phyloP scores from a whole-genome alignment of 2,329 filamentous ascomycete genomes.

The Bertia moriformis region DNA sequence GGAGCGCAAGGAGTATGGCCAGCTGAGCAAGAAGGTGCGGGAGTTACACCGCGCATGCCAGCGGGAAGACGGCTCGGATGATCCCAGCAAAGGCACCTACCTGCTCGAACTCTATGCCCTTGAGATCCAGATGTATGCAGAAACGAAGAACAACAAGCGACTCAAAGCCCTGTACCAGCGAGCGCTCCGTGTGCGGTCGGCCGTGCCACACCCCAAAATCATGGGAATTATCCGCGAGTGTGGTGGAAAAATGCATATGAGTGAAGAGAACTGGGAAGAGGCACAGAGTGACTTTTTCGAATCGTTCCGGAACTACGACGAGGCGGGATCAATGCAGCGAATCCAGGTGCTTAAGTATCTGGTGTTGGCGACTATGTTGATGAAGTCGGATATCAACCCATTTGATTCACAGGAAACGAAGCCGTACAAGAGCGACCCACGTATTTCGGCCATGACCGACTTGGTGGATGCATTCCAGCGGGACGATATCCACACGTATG shows the following conservation, averaged over 20 bases:
- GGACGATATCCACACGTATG: constrained; percentile 85
- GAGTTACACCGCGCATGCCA: constrained; percentile 86
- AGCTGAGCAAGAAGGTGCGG: constrained; percentile 67
- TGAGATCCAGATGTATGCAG: constrained; percentile 97
- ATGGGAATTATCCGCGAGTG: constrained; percentile 99
- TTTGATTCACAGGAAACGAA: constrained; percentile 98
- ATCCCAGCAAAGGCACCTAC: constrained; percentile 92
- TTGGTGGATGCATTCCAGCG: constrained; percentile 92
- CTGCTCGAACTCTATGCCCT: constrained; percentile 88
- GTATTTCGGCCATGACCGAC: constrained; percentile 93
- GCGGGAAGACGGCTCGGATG: constrained; percentile 70
- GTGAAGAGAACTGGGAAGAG: constrained; percentile 96
- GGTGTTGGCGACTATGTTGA: constrained; percentile 91
- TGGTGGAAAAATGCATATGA: constrained; percentile 99
- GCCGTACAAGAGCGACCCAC: constrained; percentile 88
- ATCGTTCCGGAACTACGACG: constrained; percentile 96
- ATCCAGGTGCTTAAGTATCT: constrained; percentile 97
- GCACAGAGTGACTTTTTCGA: constrained; percentile 97
- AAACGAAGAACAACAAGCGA: constrained; percentile 93
- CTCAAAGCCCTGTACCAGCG: constrained; percentile 84
- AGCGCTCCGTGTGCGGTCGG: constrained; percentile 83
- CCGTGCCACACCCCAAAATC: constrained; percentile 93
- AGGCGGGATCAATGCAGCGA: constrained; percentile 86
- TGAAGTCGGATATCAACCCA: constrained; percentile 96
- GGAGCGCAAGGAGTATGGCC: constrained; percentile 74